Evolutionary conservation across 2,329 filamentous ascomycete genomes (phyloP), one percentile per base, ranked within the genome.

Genomic region (Colletotrichum chrysophilum): DNA sequence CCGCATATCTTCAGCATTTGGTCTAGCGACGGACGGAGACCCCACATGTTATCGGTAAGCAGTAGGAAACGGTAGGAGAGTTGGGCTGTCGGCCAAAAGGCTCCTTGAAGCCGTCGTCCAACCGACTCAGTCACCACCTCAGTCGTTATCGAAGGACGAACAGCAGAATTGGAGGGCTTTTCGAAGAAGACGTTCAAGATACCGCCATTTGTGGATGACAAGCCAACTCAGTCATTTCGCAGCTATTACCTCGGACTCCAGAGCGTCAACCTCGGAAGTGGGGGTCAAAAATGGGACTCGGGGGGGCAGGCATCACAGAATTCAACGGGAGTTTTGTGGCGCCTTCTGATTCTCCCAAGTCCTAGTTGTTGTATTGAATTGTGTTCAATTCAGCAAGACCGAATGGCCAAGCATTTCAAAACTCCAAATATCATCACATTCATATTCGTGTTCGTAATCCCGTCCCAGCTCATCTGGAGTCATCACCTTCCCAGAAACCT

Each of bases 171-270:
- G 10, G 6, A 52, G 43, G 10, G 2, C 2, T 0, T 21, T 21
- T 52, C 8, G 38, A 1, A 18, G 38, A 1, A 18, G 1, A 48
- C n/a, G 0, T 48, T 12, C 18, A 1, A 48, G 38, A 4, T 12
- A 12, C 38, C 18, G 9, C 38, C 5, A 18, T 48, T 12, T 48
- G 1, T 12, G 38, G 18, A 48, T n/a, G 38, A n/a, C 9, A 18
- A 1, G 38, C 38, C 38, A 48, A n/a, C 3, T 2, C 18, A 48
- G 5, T 48, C 18, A n/a, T 2, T 52, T 21, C 43, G 12, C n/a
- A 48, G 13, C 10, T 21, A 21, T 4, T 0, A 7, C n/a, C 10
- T 10, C 10, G 43, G 4, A 4, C 43, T 4, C 3, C 0, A 21
- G 43, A 21, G 43, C 43, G 6, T 21, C 43, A 12, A 21, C 10